A percentile compares a stretch with the other conserved stretches of the same genome.
Conservation (phyloP, 2,329 filamentous ascomycete species). For the Thielaviopsis punctulata region DNA sequence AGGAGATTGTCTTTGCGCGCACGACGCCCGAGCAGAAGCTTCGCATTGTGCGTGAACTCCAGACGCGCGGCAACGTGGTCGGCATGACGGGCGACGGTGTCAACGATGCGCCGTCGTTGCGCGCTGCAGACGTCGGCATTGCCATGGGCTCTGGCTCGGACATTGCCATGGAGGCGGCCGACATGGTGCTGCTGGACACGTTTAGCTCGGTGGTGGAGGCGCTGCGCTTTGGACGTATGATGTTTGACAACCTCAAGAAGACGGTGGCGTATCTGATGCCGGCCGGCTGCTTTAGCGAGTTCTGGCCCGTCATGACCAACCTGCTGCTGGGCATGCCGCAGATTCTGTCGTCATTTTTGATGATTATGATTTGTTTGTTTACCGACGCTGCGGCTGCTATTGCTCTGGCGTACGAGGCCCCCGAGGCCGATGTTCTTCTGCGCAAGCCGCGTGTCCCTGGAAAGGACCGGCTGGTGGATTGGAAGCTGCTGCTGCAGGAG, state of each 20-base stretch:
- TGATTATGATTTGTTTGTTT: conserved; percentile 97
- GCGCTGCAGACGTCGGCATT: conserved; percentile 97
- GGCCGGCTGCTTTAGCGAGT: conserved; percentile 86
- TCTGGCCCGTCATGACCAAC: conserved; percentile 96
- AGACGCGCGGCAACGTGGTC: conserved; percentile 82
- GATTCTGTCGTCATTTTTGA: conserved; percentile 88
- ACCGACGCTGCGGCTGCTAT: conserved; percentile 63
- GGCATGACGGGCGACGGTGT: conserved; percentile 99
- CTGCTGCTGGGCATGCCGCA: conserved; percentile 97
- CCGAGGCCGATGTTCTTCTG: conserved; percentile 57
- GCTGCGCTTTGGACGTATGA: conserved; percentile 90
- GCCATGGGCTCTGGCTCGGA: conserved; percentile 98
- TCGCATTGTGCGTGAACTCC: conserved; percentile 86
- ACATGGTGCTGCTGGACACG: conserved; percentile 97
- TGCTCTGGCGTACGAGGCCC: conserved; percentile 57
- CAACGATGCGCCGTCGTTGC: conserved; percentile 91
- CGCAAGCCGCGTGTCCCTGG: conserved; percentile 51
- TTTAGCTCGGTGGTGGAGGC: conserved; percentile 98
- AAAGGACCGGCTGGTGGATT: conserved; percentile 56
- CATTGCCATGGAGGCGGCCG: conserved; percentile 86
- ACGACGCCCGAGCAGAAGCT: conserved; percentile 94
- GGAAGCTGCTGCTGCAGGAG: conserved; percentile 52
- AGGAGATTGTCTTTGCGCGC: conserved; percentile 78
- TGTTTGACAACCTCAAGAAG: conserved; percentile 99
- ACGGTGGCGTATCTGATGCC: conserved; percentile 99